phyloP scores from a whole-genome alignment of 768 basidiomycete genomes.

The Leccinellum luteum region DNA sequence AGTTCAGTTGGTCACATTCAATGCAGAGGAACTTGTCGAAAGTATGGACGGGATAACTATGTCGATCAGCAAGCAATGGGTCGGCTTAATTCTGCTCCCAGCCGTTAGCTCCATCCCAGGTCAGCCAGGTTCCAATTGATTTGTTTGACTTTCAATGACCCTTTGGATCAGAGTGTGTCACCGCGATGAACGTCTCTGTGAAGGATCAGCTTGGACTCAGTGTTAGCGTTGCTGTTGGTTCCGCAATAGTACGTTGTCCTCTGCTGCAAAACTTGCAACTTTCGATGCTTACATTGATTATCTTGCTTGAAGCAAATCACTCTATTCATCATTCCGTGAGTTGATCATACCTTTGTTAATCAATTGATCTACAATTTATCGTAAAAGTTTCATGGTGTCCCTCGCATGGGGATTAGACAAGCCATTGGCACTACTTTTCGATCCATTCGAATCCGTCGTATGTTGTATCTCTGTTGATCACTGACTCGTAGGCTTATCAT shows the following conservation, averaged over 20 bases:
- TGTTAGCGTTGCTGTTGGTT: slow-evolving; percentile 81
- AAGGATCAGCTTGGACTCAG: slow-evolving; percentile 81
- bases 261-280: neutral
- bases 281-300: neutral
- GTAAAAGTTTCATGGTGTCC: slow-evolving; percentile 60
- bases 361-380: neutral
- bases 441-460: slow-evolving; percentile 83
- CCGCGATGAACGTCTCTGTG: slow-evolving; percentile 86
- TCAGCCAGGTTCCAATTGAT: slow-evolving; percentile 23
- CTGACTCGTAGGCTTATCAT: slow-evolving; percentile 7
- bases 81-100: slow-evolving; percentile 85
- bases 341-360: slow-evolving; percentile 2
- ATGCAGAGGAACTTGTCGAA: slow-evolving; percentile 74
- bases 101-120: slow-evolving; percentile 80
- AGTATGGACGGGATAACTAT: slow-evolving; percentile 77
- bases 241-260: slow-evolving; percentile 56
- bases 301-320: slow-evolving; percentile 62
- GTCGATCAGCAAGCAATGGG: slow-evolving; percentile 81
- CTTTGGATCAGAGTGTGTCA: slow-evolving; percentile 66
- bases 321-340: slow-evolving; percentile 80
- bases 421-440: slow-evolving; percentile 78
- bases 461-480: slow-evolving; percentile 12
- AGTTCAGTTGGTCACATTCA: slow-evolving; percentile 51
- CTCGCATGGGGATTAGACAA: slow-evolving; percentile 83
- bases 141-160: neutral